These are phyloP conservation scores for Aspergillus fructus DNA, from an alignment of 2,329 filamentous ascomycete genomes.

Conservation along the genomic window DNA sequence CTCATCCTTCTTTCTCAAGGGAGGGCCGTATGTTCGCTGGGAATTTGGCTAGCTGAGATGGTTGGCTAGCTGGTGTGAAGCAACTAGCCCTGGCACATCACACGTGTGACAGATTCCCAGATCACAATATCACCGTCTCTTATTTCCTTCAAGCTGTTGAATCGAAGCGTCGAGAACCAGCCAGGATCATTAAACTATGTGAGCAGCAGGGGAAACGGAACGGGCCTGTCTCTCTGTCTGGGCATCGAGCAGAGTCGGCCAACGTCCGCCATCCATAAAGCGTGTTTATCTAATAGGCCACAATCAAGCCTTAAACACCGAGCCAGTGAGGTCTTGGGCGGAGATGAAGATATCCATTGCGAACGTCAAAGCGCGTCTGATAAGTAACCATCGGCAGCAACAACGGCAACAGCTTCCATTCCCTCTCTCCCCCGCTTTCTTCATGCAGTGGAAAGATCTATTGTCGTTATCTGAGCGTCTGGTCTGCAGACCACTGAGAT, in stretches of 20 bases:
- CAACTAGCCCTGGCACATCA: not conserved
- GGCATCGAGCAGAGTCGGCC: not conserved
- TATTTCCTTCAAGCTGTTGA: not conserved
- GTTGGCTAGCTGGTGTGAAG: not conserved
- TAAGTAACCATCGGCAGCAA: too few species aligned
- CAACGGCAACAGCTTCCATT: not conserved
- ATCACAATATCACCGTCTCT: not conserved
- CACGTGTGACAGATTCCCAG: not conserved
- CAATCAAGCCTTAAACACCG: not conserved
- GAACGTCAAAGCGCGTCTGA: not conserved
- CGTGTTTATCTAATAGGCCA: not conserved
- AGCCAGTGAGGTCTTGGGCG: not conserved
- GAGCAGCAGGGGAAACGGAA: not conserved
- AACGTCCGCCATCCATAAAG: not conserved
- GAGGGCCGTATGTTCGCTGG: too few species aligned
- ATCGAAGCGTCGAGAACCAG: not conserved
- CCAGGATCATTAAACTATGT: constrained; percentile 4
- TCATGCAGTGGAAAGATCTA: constrained; percentile 1
- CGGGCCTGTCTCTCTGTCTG: too few species aligned
- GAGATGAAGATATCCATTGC: not conserved
- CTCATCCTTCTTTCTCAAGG: not conserved
- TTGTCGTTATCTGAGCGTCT: not conserved
- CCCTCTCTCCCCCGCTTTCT: not conserved
- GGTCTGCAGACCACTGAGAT: not conserved
- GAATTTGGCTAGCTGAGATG: too few species aligned